phyloP scores from a whole-genome alignment of 495 filamentous ascomycete genomes.

The Chlorociboria aeruginascens region DNA sequence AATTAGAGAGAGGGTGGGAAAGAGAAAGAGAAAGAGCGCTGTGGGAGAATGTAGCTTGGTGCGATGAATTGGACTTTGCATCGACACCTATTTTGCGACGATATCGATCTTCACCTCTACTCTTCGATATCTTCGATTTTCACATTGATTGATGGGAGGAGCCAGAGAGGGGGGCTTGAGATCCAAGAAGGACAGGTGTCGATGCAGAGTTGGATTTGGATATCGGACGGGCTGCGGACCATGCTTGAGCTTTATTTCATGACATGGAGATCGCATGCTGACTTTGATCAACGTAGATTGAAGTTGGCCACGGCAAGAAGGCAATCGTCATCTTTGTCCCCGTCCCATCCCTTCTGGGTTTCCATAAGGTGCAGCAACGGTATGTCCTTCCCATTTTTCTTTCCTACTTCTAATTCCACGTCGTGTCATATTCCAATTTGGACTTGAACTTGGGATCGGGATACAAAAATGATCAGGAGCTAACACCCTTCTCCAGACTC shows the following conservation, averaged over 20 bases:
- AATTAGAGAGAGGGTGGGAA: background rate
- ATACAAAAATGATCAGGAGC: background rate
- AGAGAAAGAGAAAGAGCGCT: no score
- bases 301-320: constrained; percentile 99
- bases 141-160: no score
- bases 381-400: constrained; percentile 36
- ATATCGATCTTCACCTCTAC: constrained; percentile 10
- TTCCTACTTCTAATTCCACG: background rate
- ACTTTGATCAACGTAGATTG: constrained; percentile 71
- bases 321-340: constrained; percentile 99
- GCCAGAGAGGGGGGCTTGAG: no score
- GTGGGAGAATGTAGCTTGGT: no score
- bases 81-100: background rate
- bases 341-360: constrained; percentile 86
- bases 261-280: constrained; percentile 51
- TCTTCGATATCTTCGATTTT: no score
- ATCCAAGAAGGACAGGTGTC: constrained; percentile 10
- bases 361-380: constrained; percentile 99
- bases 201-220: constrained; percentile 17
- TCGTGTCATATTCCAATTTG: background rate
- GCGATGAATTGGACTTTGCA: no score
- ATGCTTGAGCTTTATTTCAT: constrained; percentile 22
- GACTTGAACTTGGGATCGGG: background rate
- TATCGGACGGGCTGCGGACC: constrained; percentile 65
- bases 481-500: constrained; percentile 44